Evolutionary conservation across 495 filamentous ascomycete species (phyloP).

Genomic region (Aspergillus sclerotioniger): DNA sequence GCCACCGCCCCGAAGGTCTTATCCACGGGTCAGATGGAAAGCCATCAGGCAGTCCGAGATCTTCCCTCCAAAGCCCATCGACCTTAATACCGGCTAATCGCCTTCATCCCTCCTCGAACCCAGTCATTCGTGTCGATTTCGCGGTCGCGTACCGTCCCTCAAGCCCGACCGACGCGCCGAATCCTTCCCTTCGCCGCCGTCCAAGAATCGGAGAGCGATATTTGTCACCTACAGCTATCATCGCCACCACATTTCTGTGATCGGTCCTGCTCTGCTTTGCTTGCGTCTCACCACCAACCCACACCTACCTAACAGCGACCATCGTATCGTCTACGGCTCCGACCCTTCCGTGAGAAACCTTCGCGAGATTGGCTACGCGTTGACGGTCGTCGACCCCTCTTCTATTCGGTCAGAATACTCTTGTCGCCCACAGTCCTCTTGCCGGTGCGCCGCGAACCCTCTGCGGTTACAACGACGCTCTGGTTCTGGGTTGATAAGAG

Average conservation of each 20-base stretch:
- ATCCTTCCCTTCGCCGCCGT: conserved; percentile 9
- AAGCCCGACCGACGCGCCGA: conserved; percentile 2
- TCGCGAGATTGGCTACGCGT: conserved; percentile 14
- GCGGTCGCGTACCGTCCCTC: conserved; percentile 12
- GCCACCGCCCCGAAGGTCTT: conserved; percentile 12
- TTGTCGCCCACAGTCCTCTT: conserved; percentile 52
- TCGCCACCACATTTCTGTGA: conserved; percentile 22
- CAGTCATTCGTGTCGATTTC: not conserved
- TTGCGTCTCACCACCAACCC: conserved; percentile 7
- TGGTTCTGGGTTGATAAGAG: conserved; percentile 62
- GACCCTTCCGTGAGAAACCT: not conserved
- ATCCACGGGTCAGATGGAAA: conserved; percentile 17
- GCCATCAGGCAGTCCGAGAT: not conserved
- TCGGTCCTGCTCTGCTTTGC: not conserved
- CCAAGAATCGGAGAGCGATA: conserved; percentile 17
- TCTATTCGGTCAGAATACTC: conserved; percentile 32
- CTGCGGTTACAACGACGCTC: conserved; percentile 83
- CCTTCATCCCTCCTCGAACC: not conserved
- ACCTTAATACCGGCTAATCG: not conserved
- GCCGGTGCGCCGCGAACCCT: conserved; percentile 83
- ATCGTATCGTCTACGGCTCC: conserved; percentile 1
- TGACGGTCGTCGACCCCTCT: conserved; percentile 13
- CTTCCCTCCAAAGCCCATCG: not conserved
- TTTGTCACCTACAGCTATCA: conserved; percentile 17
- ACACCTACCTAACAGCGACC: not conserved